Base-by-base conservation (phyloP, 2,329 filamentous ascomycete genomes). In the Ploettnerulaceae sp. region DNA sequence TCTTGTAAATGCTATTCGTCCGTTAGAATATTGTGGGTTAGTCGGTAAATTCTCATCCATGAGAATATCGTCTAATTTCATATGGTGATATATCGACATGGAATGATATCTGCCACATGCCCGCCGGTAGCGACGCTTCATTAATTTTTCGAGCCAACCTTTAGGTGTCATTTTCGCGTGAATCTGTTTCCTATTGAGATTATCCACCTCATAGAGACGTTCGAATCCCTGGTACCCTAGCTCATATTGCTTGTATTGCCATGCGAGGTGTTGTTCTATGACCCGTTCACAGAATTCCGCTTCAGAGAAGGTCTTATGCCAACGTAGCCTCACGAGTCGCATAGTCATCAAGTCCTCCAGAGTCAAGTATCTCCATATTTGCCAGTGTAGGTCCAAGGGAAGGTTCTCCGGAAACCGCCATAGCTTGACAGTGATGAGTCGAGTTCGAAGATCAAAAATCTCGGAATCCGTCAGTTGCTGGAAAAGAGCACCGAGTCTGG, bases 321-420 rank as follows among this genome's bases (percentile, higher is more conserved):
- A 63, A 22, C 15, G 15, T 5, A 21, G 48, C 24, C 47, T 57
- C 17, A 63, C 58, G n/a, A 35, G 37, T 15, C 52, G 50, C n/a
- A 55, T 37, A n/a, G 22, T 39, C 29, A 57, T 25, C 6, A 57
- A 21, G 34, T 61, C 59, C 18, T 58, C 54, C 5, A 60, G 51
- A 15, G 55, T 46, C 18, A 63, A 48, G 39, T 56, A 26, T 5
- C 45, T 24, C 7, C 49, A 29, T 9, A 62, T 46, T 18, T 18
- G 25, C 3, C 51, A 24, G 15, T 58, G 26, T 26, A 62, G 20
- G 15, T 62, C 60, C 3, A 44, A 15, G 7, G 56, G 59, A 7
- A 62, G 17, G 4, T 36, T 35, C 12, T 22, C 36, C 21, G 41
- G 47, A 12, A 56, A 52, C 21, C 54, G 51, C n/a, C 50, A 17